Base-by-base conservation (phyloP, 2,329 filamentous ascomycete species). In the Ophiobolus disseminans region DNA sequence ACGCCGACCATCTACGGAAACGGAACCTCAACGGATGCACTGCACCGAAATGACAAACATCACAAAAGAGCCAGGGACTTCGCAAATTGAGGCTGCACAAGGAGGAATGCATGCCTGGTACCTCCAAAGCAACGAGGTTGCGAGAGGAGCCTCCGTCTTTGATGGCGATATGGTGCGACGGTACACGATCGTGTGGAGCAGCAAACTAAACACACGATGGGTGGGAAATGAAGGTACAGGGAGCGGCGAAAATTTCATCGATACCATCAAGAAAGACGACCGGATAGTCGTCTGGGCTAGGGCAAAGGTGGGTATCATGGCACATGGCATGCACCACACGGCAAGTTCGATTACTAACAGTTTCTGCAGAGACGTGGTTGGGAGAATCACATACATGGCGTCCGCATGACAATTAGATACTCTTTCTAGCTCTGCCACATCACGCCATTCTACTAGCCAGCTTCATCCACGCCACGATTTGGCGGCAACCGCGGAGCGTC, bases 81-180 rank as follows among this genome's bases (percentile, higher is more conserved):
- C 9, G 8, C 13, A 14, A 30, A 19, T 23, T 25, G 14, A 50
- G 2, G 23, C 16, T 16, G 22, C 22, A 22, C 43, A 48, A 34
- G 57, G 60, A 38, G 48, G 56, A 16, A 46, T 51, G 14, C 22
- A 55, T 37, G 45, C 57, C 21, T 66, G 58, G 61, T 60, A 56
- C 20, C 19, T 67, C 5, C 58, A 65, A 40, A 48, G 53, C 5
- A 65, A 62, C 17, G 8, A 51, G 16, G 57, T 62, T 10, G 58
- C 49, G 16, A 55, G 44, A 48, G 48, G 36, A 3, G 40, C 21
- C 11, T 55, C 51, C 4, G 21, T 50, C 2, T 60, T 54, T 8
- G 52, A 57, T 28, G 48, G 53, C 4, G 51, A 57, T 7, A 48
- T 55, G 44, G 32, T 52, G 2, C 56, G 45, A 17, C 40, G 52